phyloP scores from a whole-genome alignment of 2,329 filamentous ascomycete species.

The Penicillium concentricum region DNA sequence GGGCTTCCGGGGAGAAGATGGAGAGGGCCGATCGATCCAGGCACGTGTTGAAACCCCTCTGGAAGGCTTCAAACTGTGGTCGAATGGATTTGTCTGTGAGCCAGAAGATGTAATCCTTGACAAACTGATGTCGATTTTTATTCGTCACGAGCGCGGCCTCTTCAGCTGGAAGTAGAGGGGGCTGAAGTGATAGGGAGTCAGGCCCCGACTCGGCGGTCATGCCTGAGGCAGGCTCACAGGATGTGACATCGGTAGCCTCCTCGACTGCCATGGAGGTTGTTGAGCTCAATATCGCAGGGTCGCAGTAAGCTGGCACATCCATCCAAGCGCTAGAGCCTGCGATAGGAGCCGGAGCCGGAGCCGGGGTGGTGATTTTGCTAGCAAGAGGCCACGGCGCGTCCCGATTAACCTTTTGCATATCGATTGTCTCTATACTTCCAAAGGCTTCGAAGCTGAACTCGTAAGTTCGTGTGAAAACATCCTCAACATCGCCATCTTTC shows the following conservation, averaged over 20 bases:
- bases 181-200: constrained; percentile 25
- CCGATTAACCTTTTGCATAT: constrained; percentile 50
- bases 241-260: constrained; percentile 14
- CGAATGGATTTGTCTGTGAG: constrained; percentile 74
- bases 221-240: constrained; percentile 9
- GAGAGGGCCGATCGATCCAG: constrained; percentile 68
- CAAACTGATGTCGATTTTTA: constrained; percentile 73
- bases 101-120: constrained; percentile 81
- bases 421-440: constrained; percentile 53
- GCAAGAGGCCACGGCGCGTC: constrained; percentile 38
- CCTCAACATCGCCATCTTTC: constrained; percentile 76
- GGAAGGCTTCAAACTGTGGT: constrained; percentile 77
- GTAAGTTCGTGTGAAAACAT: constrained; percentile 80
- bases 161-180: constrained; percentile 33
- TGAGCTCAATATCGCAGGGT: constrained; percentile 18
- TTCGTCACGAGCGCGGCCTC: constrained; percentile 76
- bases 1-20: constrained; percentile 67
- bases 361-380: not conserved
- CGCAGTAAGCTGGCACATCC: constrained; percentile 21
- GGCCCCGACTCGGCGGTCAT: constrained; percentile 24
- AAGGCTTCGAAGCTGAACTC: constrained; percentile 71
- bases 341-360: constrained; percentile 1
- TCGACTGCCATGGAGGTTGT: constrained; percentile 25
- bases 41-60: constrained; percentile 74
- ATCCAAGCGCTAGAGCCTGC: constrained; percentile 22